phyloP scores from a whole-genome alignment of 1,284 basidiomycete species.

The Schizophyllum amplum region DNA sequence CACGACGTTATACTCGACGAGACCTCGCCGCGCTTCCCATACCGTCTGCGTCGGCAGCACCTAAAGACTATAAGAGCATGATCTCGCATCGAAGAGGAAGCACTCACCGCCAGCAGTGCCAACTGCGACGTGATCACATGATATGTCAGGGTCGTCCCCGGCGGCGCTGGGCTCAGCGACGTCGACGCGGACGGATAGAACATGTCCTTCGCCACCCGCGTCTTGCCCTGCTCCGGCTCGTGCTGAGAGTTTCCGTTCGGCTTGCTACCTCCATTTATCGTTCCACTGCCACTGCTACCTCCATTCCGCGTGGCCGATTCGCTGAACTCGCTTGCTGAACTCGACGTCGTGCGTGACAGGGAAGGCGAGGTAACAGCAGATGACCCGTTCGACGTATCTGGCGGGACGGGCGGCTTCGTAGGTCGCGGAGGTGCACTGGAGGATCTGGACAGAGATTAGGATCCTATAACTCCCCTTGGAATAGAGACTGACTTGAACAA shows the following conservation, averaged over 20 bases:
- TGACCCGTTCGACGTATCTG: constrained; percentile 3
- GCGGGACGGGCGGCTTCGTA: constrained; percentile 8
- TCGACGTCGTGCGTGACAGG: constrained; percentile 5
- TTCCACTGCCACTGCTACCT: background rate
- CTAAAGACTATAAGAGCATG: background rate
- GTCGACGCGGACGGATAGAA: constrained; percentile 49
- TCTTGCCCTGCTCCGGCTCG: background rate
- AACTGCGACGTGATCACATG: constrained; percentile 80
- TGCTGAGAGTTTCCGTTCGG: background rate
- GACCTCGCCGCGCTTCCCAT: constrained; percentile 69
- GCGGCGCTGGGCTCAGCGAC: constrained; percentile 51
- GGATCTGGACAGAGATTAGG: constrained; percentile 6
- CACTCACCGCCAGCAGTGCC: constrained; percentile 57
- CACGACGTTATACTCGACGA: constrained; percentile 91
- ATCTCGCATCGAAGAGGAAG: background rate
- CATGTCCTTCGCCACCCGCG: constrained; percentile 19
- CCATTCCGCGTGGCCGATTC: background rate
- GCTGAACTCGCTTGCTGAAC: background rate
- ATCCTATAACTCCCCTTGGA: background rate
- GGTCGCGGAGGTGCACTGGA: constrained; percentile 14
- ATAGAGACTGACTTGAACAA: constrained; percentile 62
- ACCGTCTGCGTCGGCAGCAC: constrained; percentile 68
- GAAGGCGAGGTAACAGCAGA: background rate
- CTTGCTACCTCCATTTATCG: background rate
- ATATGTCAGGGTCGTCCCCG: constrained; percentile 74